Percentiles rank a stretch among this genome's conserved stretches.
These are phyloP conservation scores for Viola pubescens DNA, from an alignment of 441 rosid genomes.

Conservation along the genomic window DNA sequence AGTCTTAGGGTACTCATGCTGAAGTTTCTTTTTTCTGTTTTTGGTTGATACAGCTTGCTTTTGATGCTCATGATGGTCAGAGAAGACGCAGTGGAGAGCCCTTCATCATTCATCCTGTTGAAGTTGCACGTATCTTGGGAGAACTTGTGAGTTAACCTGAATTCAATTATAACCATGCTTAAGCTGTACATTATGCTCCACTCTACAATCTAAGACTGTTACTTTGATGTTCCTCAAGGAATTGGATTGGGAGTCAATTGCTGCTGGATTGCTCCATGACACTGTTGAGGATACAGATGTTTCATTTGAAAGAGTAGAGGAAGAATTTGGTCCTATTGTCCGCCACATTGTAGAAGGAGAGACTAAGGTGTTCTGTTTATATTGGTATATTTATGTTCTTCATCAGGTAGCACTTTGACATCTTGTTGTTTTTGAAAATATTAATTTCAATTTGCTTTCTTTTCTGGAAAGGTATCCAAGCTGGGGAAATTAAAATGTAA, in stretches of 20 bases:
- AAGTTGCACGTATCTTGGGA: conserved; percentile 87
- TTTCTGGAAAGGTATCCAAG: conserved; percentile 65
- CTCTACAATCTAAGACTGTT: conserved; percentile 18
- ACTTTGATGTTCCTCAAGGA: conserved; percentile 45
- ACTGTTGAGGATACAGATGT: conserved; percentile 97
- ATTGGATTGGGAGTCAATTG: conserved; percentile 97
- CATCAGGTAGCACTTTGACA: conserved; percentile 2
- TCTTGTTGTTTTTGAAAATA: conserved; percentile 9
- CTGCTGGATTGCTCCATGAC: conserved; percentile 95
- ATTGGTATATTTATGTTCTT: conserved; percentile 15
- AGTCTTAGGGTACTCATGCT: conserved; percentile 14
- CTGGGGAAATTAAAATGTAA: conserved; percentile 86
- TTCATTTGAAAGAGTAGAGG: conserved; percentile 89
- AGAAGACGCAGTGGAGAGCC: conserved; percentile 93
- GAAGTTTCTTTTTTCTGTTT: conserved; percentile 19
- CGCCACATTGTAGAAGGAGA: conserved; percentile 97
- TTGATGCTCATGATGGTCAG: conserved; percentile 90
- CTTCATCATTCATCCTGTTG: conserved; percentile 88
- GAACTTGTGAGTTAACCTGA: conserved; percentile 68
- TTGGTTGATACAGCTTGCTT: conserved; percentile 66
- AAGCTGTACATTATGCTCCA: conserved; percentile 14
- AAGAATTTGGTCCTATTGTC: conserved; percentile 82
- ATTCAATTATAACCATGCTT: conserved; percentile 14
- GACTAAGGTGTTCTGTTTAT: conserved; percentile 64
- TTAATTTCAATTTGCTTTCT: conserved; percentile 15